Conservation (phyloP, 148 eudicot genomes). For the Tetragonia tetragonoides region DNA sequence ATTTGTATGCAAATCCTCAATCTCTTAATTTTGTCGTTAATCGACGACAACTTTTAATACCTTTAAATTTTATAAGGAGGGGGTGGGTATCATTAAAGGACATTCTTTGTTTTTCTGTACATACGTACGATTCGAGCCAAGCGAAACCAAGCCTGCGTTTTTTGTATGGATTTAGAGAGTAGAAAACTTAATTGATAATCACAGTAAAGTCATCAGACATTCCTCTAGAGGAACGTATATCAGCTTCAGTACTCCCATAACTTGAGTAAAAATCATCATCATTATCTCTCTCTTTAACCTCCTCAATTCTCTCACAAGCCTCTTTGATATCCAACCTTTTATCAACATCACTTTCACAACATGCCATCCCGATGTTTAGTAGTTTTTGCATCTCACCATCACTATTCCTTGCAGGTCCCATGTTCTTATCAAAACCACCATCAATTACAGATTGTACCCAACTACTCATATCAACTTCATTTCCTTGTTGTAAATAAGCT, state of each 20-base stretch:
- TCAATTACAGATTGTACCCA: constrained; percentile 39
- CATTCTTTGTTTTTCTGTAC: not conserved
- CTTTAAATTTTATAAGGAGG: constrained; percentile 3
- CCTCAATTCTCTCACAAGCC: constrained; percentile 56
- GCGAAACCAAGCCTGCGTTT: not conserved
- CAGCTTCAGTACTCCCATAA: constrained; percentile 34
- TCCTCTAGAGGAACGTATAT: constrained; percentile 44
- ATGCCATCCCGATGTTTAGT: constrained; percentile 53
- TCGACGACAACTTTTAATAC: constrained; percentile 7
- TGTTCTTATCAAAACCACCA: constrained; percentile 49
- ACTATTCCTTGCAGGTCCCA: constrained; percentile 30
- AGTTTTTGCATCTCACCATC: constrained; percentile 72
- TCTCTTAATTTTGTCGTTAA: not conserved
- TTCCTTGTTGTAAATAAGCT: constrained; percentile 45
- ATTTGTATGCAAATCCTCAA: not conserved
- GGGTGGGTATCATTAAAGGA: not conserved
- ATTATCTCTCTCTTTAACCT: constrained; percentile 50
- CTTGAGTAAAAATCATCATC: constrained; percentile 58
- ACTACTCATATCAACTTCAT: constrained; percentile 34
- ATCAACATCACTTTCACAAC: constrained; percentile 56
- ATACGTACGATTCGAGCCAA: constrained; percentile 5
- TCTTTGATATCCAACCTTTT: constrained; percentile 70
- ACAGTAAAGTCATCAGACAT: constrained; percentile 44
- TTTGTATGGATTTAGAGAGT: not conserved
- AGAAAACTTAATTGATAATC: constrained; percentile 17